These are phyloP conservation scores for Mycena sp. DNA, from an alignment of 1,284 basidiomycete species.

Conservation along the genomic window DNA sequence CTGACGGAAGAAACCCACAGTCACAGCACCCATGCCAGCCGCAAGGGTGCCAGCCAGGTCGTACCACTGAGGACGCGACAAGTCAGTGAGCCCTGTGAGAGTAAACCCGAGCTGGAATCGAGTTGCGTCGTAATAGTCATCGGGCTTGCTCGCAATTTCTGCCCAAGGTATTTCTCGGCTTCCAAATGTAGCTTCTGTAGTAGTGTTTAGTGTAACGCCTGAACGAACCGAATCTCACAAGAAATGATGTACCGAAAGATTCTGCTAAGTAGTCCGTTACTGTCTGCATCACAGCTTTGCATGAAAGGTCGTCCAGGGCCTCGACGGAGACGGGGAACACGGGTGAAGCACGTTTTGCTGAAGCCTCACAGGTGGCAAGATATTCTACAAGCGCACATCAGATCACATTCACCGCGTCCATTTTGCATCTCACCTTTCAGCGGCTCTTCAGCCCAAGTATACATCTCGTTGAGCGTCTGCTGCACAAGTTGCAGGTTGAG, in stretches of 20 bases:
- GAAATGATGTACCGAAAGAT: neutral
- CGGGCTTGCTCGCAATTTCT: neutral
- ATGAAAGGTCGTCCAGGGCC: neutral
- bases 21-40: neutral
- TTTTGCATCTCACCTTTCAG: neutral
- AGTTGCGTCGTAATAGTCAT: neutral
- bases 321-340: neutral
- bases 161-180: neutral
- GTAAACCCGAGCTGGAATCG: neutral
- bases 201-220: neutral
- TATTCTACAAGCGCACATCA: neutral
- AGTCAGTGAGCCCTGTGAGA: neutral
- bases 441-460: conserved; percentile 5
- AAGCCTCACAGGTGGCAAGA: neutral
- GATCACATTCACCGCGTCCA: neutral
- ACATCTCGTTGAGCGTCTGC: neutral
- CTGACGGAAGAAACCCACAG: too few species aligned
- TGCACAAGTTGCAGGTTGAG: neutral
- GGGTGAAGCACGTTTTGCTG: neutral
- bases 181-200: neutral
- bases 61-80: neutral
- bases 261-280: neutral
- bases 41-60: neutral
- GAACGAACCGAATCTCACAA: neutral
- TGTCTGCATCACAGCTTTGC: neutral